A percentile compares a stretch with the other conserved stretches of the same genome.
Conservation (phyloP, 2,329 filamentous ascomycete genomes). For the Epichloe aotearoae region DNA sequence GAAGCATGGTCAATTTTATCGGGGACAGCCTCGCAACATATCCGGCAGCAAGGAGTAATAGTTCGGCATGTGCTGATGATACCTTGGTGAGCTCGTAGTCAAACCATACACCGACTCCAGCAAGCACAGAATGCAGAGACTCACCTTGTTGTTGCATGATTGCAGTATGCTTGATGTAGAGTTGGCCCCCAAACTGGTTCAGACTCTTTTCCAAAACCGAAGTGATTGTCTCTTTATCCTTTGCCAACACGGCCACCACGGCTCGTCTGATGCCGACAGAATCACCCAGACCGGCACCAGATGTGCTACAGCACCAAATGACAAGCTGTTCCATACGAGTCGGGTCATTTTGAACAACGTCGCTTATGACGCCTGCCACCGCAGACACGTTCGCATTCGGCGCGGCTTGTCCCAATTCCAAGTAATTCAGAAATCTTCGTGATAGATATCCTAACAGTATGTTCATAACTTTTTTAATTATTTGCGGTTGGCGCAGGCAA, state of each 20-base stretch:
- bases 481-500: constrained; percentile 16
- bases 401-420: constrained; percentile 19
- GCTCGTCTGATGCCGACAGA: constrained; percentile 54
- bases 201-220: constrained; percentile 55
- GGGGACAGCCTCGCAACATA: constrained; percentile 56
- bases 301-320: constrained; percentile 51
- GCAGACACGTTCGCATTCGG: constrained; percentile 36
- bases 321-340: constrained; percentile 40
- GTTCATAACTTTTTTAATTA: constrained; percentile 13
- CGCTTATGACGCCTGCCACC: constrained; percentile 41
- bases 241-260: constrained; percentile 43
- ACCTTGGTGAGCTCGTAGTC: constrained; percentile 10
- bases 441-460: constrained; percentile 29
- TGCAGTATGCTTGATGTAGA: constrained; percentile 77
- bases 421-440: constrained; percentile 26
- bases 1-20: constrained; percentile 52
- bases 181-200: constrained; percentile 64
- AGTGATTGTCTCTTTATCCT: constrained; percentile 37
- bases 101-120: background rate
- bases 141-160: constrained; percentile 80
- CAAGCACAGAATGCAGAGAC: background rate
- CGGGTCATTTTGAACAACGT: constrained; percentile 33
- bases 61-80: constrained; percentile 58
- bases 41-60: constrained; percentile 63
- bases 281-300: constrained; percentile 52